Conservation (phyloP, 139 green algal species). For the Coccomyxa sp. region DNA sequence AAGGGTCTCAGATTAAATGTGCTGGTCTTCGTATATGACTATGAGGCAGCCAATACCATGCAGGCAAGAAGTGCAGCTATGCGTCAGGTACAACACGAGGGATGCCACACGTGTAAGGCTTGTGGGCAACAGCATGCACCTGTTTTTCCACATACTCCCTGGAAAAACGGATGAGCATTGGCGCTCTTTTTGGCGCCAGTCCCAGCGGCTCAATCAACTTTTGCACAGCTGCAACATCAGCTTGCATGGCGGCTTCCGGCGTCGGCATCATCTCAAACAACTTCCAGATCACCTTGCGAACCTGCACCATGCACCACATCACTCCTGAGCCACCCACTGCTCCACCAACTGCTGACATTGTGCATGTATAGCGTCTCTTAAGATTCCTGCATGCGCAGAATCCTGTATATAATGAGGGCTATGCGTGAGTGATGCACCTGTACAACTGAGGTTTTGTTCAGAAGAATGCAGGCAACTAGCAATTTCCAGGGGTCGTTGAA, state of each 20-base stretch:
- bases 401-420: background rate
- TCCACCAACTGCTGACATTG: background rate
- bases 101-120: background rate
- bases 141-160: slow-evolving; percentile 70
- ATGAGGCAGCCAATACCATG: background rate
- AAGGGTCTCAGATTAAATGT: background rate
- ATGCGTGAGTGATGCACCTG: background rate
- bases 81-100: background rate
- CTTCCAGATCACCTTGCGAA: slow-evolving; percentile 74
- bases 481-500: slow-evolving; percentile 89
- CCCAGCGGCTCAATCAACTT: slow-evolving; percentile 78
- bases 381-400: background rate
- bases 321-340: background rate
- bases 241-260: slow-evolving; percentile 45
- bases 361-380: background rate
- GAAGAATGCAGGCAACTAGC: slow-evolving; percentile 84
- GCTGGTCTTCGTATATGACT: background rate
- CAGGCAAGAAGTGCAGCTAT: background rate
- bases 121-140: slow-evolving; percentile 21
- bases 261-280: slow-evolving; percentile 73
- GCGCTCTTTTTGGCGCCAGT: slow-evolving; percentile 71
- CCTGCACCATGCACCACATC: slow-evolving; percentile 25
- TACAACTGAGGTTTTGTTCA: slow-evolving; percentile 80
- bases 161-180: slow-evolving; percentile 68
- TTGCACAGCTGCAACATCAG: slow-evolving; percentile 30